Evolutionary conservation across 805 yeast species (phyloP).

Genomic region (Pichia heedii): DNA sequence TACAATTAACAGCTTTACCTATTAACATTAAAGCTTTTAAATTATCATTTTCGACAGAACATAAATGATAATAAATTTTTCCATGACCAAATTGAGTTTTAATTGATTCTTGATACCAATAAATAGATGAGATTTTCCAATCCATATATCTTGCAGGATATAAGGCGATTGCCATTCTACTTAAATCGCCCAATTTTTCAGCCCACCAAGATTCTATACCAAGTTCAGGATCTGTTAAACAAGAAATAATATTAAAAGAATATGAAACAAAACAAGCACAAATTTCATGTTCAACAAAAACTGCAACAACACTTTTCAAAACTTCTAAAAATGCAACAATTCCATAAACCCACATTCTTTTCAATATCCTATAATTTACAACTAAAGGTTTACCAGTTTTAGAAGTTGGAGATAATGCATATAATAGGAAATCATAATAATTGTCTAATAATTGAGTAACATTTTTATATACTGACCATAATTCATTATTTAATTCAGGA

Average conservation of each 20-base stretch:
- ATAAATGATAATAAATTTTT: slow-evolving; percentile 77
- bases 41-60: slow-evolving; percentile 73
- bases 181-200: slow-evolving; percentile 77
- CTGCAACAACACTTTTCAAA: slow-evolving; percentile 61
- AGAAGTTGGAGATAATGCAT: slow-evolving; percentile 57
- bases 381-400: slow-evolving; percentile 73
- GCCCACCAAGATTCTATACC: slow-evolving; percentile 72
- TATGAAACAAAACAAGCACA: slow-evolving; percentile 67
- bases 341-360: slow-evolving; percentile 82
- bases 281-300: slow-evolving; percentile 65
- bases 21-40: slow-evolving; percentile 71
- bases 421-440: slow-evolving; percentile 62
- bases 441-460: slow-evolving; percentile 59
- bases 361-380: slow-evolving; percentile 65
- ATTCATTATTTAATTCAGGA: slow-evolving; percentile 46
- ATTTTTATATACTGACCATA: slow-evolving; percentile 65
- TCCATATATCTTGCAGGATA: slow-evolving; percentile 74
- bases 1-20: slow-evolving; percentile 70
- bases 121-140: slow-evolving; percentile 77
- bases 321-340: slow-evolving; percentile 74
- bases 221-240: slow-evolving; percentile 43
- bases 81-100: slow-evolving; percentile 75
- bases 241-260: slow-evolving; percentile 53
- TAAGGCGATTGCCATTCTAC: slow-evolving; percentile 81
- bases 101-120: slow-evolving; percentile 74